A percentile compares a stretch with the other conserved stretches of the same genome.
Conservation (phyloP, 345 rosid species). For the Clarkia xantiana region DNA sequence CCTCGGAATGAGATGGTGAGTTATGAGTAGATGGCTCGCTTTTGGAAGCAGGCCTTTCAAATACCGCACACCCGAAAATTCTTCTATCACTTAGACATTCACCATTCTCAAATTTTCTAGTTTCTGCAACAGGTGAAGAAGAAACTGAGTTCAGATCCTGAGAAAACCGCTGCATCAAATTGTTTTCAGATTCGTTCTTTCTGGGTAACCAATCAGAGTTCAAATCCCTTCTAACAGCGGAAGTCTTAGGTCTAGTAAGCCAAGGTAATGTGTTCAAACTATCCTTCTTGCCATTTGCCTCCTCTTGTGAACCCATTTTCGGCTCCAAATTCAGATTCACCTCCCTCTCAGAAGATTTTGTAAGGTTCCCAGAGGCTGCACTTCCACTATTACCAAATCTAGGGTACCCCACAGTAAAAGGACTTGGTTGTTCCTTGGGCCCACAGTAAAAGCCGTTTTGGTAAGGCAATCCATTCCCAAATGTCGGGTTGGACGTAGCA, state of each 20-base stretch:
- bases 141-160: constrained; percentile 16
- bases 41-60: constrained; percentile 21
- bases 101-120: constrained; percentile 18
- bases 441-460: constrained; percentile 27
- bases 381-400: too few relatives aligned
- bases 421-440: constrained; percentile 3
- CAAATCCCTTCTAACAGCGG: constrained; percentile 28
- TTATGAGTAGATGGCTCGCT: constrained; percentile 24
- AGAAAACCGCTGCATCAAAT: too few relatives aligned
- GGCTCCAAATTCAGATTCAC: constrained; percentile 34
- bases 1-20: constrained; percentile 29
- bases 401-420: too few relatives aligned
- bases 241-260: constrained; percentile 33
- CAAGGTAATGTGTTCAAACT: constrained; percentile 38
- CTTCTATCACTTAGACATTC: constrained; percentile 24
- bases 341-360: constrained; percentile 13
- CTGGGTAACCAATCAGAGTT: constrained; percentile 19
- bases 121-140: constrained; percentile 21
- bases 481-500: constrained; percentile 30
- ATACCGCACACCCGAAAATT: constrained; percentile 43
- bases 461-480: constrained; percentile 26
- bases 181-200: constrained; percentile 20
- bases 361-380: constrained; percentile 7
- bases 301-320: constrained; percentile 29
- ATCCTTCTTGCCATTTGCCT: constrained; percentile 28